A percentile compares a stretch with the other conserved stretches of the same genome.
phyloP scores from a whole-genome alignment of 192 early-diverging fungal genomes.

The Backusella westeae region DNA sequence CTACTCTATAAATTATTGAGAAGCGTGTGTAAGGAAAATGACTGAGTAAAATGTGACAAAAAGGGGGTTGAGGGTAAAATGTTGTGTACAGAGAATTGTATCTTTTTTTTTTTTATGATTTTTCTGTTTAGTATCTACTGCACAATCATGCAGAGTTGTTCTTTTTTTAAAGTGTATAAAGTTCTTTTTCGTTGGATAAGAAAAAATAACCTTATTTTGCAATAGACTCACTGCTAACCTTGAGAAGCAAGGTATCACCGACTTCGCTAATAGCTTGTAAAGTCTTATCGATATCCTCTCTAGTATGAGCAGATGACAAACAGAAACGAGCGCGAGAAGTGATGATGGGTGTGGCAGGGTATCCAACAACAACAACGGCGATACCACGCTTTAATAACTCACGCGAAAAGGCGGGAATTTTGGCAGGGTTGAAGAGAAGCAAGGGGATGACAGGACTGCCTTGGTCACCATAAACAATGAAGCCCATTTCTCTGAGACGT shows the following conservation, averaged over 20 bases:
- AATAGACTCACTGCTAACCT: constrained; percentile 24
- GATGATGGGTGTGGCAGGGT: constrained; percentile 95
- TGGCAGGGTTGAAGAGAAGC: constrained; percentile 90
- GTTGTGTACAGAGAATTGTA: not conserved
- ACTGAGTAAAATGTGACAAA: not conserved
- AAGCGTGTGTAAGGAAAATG: not conserved
- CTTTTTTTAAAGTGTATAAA: not conserved
- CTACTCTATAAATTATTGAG: constrained; percentile 8
- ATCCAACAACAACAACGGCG: constrained; percentile 94
- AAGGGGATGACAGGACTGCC: constrained; percentile 92
- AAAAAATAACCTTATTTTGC: not conserved
- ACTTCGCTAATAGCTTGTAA: constrained; percentile 71
- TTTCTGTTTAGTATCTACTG: not conserved
- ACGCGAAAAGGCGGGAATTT: constrained; percentile 91
- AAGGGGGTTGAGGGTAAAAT: not conserved
- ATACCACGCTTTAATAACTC: constrained; percentile 85
- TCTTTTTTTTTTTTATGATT: not conserved
- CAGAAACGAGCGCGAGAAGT: constrained; percentile 86
- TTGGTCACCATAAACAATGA: constrained; percentile 86
- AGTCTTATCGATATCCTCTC: constrained; percentile 74
- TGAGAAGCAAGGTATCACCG: constrained; percentile 74
- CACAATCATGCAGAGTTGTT: not conserved
- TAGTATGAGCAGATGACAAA: constrained; percentile 86
- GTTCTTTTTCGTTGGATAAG: not conserved
- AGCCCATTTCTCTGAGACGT: constrained; percentile 83